These are phyloP conservation scores for Hanseniaspora thailandica DNA, from an alignment of 805 yeast species.

Conservation along the genomic window DNA sequence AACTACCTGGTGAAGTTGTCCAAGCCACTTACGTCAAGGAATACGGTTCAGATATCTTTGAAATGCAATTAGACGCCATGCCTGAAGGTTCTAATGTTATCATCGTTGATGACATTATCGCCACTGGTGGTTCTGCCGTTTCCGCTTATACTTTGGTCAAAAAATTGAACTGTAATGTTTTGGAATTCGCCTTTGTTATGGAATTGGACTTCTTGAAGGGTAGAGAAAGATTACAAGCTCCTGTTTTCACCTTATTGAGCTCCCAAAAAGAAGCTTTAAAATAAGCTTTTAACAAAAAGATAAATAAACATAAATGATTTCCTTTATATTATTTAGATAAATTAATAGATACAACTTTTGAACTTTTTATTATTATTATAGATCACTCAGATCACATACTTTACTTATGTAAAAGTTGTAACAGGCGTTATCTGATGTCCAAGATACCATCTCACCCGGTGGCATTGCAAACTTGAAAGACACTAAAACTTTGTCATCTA, in stretches of 20 bases:
- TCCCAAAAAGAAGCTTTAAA: constrained; percentile 57
- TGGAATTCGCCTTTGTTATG: constrained; percentile 80
- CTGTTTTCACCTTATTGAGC: constrained; percentile 76
- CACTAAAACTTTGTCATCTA: not conserved
- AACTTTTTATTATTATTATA: too few relatives aligned
- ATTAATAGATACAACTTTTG: not conserved
- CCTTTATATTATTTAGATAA: not conserved
- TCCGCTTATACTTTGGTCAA: constrained; percentile 82
- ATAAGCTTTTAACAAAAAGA: constrained; percentile 2
- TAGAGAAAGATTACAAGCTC: constrained; percentile 72
- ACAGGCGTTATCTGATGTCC: constrained; percentile 1
- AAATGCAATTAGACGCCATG: constrained; percentile 73
- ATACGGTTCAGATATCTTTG: constrained; percentile 83
- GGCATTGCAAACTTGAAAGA: constrained; percentile 5
- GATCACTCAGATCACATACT: not conserved
- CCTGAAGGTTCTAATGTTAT: constrained; percentile 71
- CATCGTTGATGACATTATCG: constrained; percentile 90
- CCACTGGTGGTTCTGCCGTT: constrained; percentile 93
- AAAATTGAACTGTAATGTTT: constrained; percentile 54
- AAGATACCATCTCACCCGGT: constrained; percentile 10
- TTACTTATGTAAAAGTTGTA: constrained; percentile 3
- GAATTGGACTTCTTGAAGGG: constrained; percentile 94
- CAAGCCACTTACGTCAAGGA: constrained; percentile 74
- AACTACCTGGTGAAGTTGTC: constrained; percentile 76
- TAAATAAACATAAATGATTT: not conserved